A percentile compares a stretch with the other conserved stretches of the same genome.
These are phyloP conservation scores for Microsporum audouinii DNA, from an alignment of 2,329 filamentous ascomycete species.

Conservation along the genomic window DNA sequence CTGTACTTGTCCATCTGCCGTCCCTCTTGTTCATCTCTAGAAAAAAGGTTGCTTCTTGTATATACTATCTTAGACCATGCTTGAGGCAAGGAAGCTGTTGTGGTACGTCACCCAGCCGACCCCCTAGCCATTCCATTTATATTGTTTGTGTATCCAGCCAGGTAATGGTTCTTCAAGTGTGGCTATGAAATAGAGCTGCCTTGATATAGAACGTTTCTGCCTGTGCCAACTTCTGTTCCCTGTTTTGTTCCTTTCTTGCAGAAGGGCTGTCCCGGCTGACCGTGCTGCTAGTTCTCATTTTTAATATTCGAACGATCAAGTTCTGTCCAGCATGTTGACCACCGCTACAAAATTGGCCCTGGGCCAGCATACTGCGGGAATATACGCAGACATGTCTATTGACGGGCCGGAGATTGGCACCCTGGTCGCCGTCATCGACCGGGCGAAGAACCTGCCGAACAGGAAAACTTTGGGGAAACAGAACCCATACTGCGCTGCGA, in stretches of 20 bases:
- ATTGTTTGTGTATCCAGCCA: neutral
- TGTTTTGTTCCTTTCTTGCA: neutral
- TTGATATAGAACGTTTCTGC: neutral
- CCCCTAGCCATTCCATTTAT: neutral
- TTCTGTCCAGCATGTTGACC: conserved; percentile 6
- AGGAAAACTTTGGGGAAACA: conserved; percentile 96
- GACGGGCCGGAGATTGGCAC: conserved; percentile 92
- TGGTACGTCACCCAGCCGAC: conserved; percentile 6
- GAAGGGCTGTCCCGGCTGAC: neutral
- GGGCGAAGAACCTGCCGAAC: conserved; percentile 94
- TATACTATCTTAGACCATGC: neutral
- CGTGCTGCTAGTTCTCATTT: neutral
- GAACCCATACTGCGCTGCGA: conserved; percentile 89
- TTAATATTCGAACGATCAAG: neutral
- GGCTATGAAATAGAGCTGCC: neutral
- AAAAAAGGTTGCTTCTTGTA: neutral
- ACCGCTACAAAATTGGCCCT: conserved; percentile 11
- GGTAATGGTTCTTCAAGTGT: neutral
- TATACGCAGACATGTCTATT: conserved; percentile 85
- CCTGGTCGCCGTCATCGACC: conserved; percentile 79
- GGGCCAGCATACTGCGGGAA: conserved; percentile 64
- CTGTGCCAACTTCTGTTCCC: neutral
- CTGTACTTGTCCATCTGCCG: neutral
- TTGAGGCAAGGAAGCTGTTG: conserved; percentile 2
- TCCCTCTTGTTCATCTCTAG: neutral